Evolutionary conservation across 352 stramenopile genomes (phyloP), one percentile per base, ranked within the genome.

Genomic region (Phytophthora vignae): DNA sequence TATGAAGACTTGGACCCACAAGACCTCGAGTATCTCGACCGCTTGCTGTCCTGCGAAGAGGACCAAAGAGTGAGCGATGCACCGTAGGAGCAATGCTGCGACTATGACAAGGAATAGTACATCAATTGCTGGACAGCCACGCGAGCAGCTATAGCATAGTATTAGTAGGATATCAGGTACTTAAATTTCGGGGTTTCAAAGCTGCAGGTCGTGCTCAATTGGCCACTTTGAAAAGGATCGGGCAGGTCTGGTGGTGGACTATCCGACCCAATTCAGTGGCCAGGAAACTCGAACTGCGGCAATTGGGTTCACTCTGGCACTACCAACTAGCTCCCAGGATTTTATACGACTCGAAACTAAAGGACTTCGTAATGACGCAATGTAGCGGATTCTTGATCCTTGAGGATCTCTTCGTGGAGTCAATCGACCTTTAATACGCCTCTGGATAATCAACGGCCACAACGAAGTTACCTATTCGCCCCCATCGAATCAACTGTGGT

Each of bases 11-110:
- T 77, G 42, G 54, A 66, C 55, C 54, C 59, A 0, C 42, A 73
- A 36, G 70, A 77, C 17, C 44, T 77, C 14, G 64, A 77, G 1
- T 77, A 77, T 54, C 65, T 77, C 21, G 29, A 77, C 29, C 56
- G 40, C 15, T 59, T 77, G n/a, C 27, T 77, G n/a, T 64, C 69
- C 3, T 29, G n/a, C 19, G n/a, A 53, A 9, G 46, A 29, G 1
- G 19, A 53, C 2, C 4, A 25, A 25, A 17, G 8, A 15, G 9
- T 2, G 11, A 15, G 8, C 31, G 31, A 36, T 17, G 14, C 4
- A 11, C 19, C 6, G 46, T 53, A 53, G 19, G 12, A 17, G 14
- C 40, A 48, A 15, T 19, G 15, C 15, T 48, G 4, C 33, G 33
- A 42, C 1, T 27, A 27, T 3, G 25, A 27, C 25, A 27, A 27